Evolutionary conservation across 805 yeast species (phyloP).

Genomic region (Komagataella mondaviorum): DNA sequence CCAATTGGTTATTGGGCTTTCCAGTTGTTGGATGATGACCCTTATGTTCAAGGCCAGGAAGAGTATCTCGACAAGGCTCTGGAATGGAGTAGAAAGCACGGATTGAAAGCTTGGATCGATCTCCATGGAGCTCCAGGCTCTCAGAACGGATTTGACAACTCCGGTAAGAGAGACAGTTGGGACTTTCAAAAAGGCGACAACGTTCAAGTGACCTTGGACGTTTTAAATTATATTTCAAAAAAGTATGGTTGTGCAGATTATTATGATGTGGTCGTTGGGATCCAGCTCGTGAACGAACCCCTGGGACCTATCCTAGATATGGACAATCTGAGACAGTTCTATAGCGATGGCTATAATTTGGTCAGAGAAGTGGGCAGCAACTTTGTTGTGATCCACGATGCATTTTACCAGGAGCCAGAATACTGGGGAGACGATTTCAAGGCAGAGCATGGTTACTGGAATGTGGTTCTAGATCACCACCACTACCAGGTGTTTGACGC

Average conservation of each 20-base stretch:
- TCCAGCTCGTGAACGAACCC: slow-evolving; percentile 65
- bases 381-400: slow-evolving; percentile 51
- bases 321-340: slow-evolving; percentile 25
- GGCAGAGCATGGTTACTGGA: slow-evolving; percentile 29
- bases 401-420: slow-evolving; percentile 35
- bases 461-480: slow-evolving; percentile 78
- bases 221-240: slow-evolving; percentile 32
- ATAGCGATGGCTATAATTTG: slow-evolving; percentile 25
- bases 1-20: slow-evolving; percentile 83
- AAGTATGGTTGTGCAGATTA: slow-evolving; percentile 37
- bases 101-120: slow-evolving; percentile 59
- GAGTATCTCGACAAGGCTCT: slow-evolving; percentile 50
- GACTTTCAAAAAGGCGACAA: slow-evolving; percentile 31
- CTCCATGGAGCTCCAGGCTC: slow-evolving; percentile 78
- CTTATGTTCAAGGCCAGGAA: slow-evolving; percentile 56
- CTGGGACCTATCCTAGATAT: slow-evolving; percentile 37
- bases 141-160: slow-evolving; percentile 78
- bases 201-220: slow-evolving; percentile 32
- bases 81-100: slow-evolving; percentile 50
- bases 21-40: slow-evolving; percentile 33
- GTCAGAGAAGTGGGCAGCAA: slow-evolving; percentile 25
- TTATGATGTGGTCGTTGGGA: slow-evolving; percentile 50
- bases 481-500: slow-evolving; percentile 77
- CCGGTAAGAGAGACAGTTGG: slow-evolving; percentile 46
- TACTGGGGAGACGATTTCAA: slow-evolving; percentile 38